These are phyloP conservation scores for Annulohypoxylon maeteangense DNA, from an alignment of 495 filamentous ascomycete genomes.

Conservation along the genomic window DNA sequence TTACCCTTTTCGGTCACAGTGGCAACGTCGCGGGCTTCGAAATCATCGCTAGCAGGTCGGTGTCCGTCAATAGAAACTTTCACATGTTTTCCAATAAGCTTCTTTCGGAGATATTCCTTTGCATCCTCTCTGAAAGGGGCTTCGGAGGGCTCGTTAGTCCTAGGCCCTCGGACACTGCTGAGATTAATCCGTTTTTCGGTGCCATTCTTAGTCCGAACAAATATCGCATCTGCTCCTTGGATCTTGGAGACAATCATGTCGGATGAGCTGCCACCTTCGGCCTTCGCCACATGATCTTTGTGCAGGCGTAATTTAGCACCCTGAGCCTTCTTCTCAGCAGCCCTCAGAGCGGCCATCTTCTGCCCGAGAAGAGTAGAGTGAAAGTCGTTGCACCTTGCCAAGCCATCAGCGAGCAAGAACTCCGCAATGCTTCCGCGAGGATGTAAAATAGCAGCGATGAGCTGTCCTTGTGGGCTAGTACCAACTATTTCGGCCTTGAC, in stretches of 20 bases:
- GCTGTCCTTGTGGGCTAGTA: slow-evolving; percentile 83
- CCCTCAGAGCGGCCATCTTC: slow-evolving; percentile 85
- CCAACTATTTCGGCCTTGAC: slow-evolving; percentile 84
- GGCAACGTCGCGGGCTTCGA: slow-evolving; percentile 92
- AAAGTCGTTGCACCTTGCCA: slow-evolving; percentile 92
- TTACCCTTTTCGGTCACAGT: slow-evolving; percentile 85
- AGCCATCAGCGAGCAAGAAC: slow-evolving; percentile 84
- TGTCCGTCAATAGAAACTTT: slow-evolving; percentile 88
- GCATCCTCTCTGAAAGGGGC: slow-evolving; percentile 89
- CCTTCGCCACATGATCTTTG: slow-evolving; percentile 76
- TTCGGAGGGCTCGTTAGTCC: slow-evolving; percentile 67
- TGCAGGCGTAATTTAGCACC: slow-evolving; percentile 77
- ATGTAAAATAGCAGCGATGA: slow-evolving; percentile 83
- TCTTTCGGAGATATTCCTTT: slow-evolving; percentile 95
- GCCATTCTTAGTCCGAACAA: slow-evolving; percentile 83
- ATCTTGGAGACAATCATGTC: slow-evolving; percentile 88
- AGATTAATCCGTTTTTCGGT: slow-evolving; percentile 89
- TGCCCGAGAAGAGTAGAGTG: slow-evolving; percentile 88
- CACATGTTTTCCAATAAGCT: slow-evolving; percentile 94
- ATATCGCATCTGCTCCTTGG: slow-evolving; percentile 87
- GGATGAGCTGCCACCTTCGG: slow-evolving; percentile 63
- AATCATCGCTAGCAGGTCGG: slow-evolving; percentile 88
- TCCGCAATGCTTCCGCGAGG: slow-evolving; percentile 91
- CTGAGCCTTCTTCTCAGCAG: slow-evolving; percentile 88
- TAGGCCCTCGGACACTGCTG: slow-evolving; percentile 92